Evolutionary conservation across 2,329 filamentous ascomycete species (phyloP), one percentile per base, ranked within the genome.

Genomic region (Talaromyces rugulosus): DNA sequence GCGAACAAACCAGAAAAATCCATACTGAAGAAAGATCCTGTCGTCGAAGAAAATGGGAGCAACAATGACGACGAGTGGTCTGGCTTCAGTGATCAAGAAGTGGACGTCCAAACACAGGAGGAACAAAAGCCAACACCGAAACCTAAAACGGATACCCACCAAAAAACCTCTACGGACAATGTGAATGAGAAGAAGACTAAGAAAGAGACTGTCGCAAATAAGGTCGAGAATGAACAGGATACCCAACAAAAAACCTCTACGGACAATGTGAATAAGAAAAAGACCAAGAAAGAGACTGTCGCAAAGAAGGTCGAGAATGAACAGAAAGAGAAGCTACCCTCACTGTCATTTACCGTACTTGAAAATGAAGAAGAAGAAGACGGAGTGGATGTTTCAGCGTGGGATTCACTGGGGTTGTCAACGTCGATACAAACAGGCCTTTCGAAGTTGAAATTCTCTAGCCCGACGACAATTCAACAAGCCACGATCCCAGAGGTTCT

Each of bases 391-490:
- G 83, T 96, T 58, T 90, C 90, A 14, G 88, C 85, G 31, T 99
- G 95, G 95, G 82, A 85, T 62, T 78, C 84, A 7, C 77, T 99
- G 40, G 85, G 88, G 5, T 80, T 99, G 2, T 94, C 91, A 0
- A 81, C 89, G 0, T 82, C 85, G 57, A 84, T 90, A 0, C 79
- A 96, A 18, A 86, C 87, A 1, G 86, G 91, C 16, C 80, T 99
- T 34, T 88, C 91, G 2, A 89, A 87, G 67, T 81, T 98, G 64
- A 89, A 89, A 62, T 98, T 98, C 72, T 73, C 83, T 4, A 87
- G 86, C 62, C 95, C 95, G 0, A 97, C 93, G 0, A 77, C 84
- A 0, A 96, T 99, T 62, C 95, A 99, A 74, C 78, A 82, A 23
- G 82, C 86, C 36, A 82, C 91, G 0, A 96, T 99, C 68, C 93